Base-by-base conservation (phyloP, 768 basidiomycete species). In the Lactifluus rugatus region DNA sequence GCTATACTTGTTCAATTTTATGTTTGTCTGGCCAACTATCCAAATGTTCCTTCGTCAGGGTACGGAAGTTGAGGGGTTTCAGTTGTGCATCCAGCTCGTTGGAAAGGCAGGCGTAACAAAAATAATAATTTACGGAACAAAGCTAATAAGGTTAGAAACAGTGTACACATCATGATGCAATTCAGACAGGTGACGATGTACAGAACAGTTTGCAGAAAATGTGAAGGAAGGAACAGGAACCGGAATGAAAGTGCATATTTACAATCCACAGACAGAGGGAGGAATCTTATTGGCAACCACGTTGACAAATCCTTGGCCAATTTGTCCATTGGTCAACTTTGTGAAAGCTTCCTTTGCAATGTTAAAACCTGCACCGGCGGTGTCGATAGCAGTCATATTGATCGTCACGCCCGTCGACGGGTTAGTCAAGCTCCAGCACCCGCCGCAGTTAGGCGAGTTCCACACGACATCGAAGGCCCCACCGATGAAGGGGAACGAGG, bases 381-480 rank as follows among this genome's bases (percentile, higher is more conserved):
- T 70, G 63, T 85, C 81, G 23, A 87, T 70, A 1, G 78, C 83
- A 1, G 78, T 67, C 11, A 84, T 66, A 41, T 73, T 75, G 67
- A 83, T 72, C 53, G 66, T 75, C 56, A 59, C 74, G 21, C 64
- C 65, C 1, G 54, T 62, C 3, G 72, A 72, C 5, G 73, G 72
- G 68, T 75, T 84, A 5, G 77, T 76, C 61, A 85, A 66, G 57
- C 73, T 54, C 82, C 82, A 86, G 69, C 85, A 86, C 25, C 76
- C 75, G 1, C 81, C 82, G 63, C 84, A 86, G 45, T 72, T 70
- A 1, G 67, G 58, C 1, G 81, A 83, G 66, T 80, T 74, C 69
- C 71, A 84, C 6, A 67, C 68, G 56, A 85, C 71, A 37, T 75
- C 80, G 16, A 73, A 71, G 0, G 75, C 78, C 1, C 79, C 83